Percentiles rank a stretch among this genome's conserved stretches.
phyloP scores from a whole-genome alignment of 2,329 filamentous ascomycete species.

The Sporothrix variecibatus region DNA sequence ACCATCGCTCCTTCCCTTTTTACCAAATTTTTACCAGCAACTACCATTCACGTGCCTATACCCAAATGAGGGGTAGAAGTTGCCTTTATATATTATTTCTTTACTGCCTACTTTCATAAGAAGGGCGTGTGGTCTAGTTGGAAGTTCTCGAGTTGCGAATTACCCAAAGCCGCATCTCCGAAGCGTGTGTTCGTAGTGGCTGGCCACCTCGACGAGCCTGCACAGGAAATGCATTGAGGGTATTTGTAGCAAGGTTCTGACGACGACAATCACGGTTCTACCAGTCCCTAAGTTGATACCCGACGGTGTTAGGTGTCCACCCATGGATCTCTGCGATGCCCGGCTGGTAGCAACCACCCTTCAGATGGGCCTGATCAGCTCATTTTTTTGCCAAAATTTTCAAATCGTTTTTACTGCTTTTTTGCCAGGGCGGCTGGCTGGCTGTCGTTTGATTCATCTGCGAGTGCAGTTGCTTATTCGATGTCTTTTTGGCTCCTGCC shows the following conservation, averaged over 20 bases:
- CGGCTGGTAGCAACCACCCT: neutral
- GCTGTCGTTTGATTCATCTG: neutral
- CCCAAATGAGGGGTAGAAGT: neutral
- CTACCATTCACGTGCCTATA: neutral
- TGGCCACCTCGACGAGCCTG: neutral
- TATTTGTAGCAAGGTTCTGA: neutral
- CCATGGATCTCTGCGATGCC: neutral
- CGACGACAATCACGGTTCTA: neutral
- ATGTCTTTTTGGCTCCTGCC: neutral
- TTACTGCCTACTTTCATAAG: neutral
- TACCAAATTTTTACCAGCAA: neutral
- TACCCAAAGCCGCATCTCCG: neutral
- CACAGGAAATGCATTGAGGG: neutral
- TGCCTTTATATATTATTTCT: conserved; percentile 3
- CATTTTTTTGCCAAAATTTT: neutral
- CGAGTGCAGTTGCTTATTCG: neutral
- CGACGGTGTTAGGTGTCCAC: neutral
- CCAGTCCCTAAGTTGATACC: neutral
- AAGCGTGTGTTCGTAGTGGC: neutral
- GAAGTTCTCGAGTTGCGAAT: neutral
- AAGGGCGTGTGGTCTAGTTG: neutral
- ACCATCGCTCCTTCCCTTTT: conserved; percentile 18
- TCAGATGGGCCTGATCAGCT: neutral
- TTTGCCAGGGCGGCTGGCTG: neutral
- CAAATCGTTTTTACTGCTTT: neutral